Conservation (phyloP, 1,284 basidiomycete genomes). For the Cystobasidium pallidum region DNA sequence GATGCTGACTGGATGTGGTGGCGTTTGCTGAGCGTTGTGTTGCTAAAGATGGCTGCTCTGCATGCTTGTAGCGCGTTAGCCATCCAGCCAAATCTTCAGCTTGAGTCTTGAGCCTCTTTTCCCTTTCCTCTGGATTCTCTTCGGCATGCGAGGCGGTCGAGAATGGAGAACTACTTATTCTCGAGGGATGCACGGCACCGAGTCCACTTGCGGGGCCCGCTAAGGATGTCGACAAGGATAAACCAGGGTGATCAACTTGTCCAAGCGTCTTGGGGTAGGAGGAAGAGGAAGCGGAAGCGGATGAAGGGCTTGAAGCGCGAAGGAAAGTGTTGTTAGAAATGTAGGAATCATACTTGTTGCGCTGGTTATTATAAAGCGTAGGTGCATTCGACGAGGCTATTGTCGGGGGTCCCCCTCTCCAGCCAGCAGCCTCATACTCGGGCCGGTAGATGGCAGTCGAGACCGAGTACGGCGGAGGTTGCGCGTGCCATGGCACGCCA, state of each 20-base stretch:
- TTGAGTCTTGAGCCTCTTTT: slow-evolving; percentile 13
- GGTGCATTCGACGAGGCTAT: neutral
- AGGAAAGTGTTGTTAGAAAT: neutral
- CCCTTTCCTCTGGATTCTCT: slow-evolving; percentile 23
- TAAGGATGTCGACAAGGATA: neutral
- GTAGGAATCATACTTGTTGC: slow-evolving; percentile 11
- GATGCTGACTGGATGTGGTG: neutral
- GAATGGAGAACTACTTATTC: slow-evolving; percentile 17
- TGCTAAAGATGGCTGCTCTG: neutral
- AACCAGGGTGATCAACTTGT: neutral
- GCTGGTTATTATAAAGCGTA: slow-evolving; percentile 13
- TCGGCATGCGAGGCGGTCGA: slow-evolving; percentile 15
- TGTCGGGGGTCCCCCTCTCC: slow-evolving; percentile 7
- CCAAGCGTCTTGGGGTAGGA: slow-evolving; percentile 10
- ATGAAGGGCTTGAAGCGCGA: slow-evolving; percentile 3
- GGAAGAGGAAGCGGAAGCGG: slow-evolving; percentile 2
- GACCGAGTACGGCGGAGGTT: slow-evolving; percentile 5
- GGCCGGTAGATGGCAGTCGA: slow-evolving; percentile 13
- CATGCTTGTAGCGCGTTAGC: slow-evolving; percentile 14
- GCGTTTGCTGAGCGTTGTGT: neutral
- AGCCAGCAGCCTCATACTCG: slow-evolving; percentile 12
- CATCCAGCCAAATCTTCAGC: slow-evolving; percentile 32
- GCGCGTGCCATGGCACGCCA: neutral
- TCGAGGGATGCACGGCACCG: neutral
- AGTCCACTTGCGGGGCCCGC: neutral